Base-by-base conservation (phyloP, 1,284 basidiomycete genomes). In the Somion occarium region DNA sequence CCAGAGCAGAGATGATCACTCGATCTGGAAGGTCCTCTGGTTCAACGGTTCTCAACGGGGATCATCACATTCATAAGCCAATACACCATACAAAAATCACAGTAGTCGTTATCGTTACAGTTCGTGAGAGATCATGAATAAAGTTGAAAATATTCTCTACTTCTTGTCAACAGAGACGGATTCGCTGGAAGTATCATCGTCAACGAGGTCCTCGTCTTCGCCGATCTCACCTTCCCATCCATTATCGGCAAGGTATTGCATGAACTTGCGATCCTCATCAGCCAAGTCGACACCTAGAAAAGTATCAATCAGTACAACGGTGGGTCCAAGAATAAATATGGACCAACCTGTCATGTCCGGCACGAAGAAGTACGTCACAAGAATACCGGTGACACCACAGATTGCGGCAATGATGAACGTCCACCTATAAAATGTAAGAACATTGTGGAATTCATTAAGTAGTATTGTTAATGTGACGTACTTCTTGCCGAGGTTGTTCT, bases 321-420 rank as follows among this genome's bases (percentile, higher is more conserved):
- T 15, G 11, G n/a, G 4, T 4, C n/a, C 19, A 18, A 27, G 11
- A 22, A n/a, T n/a, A 19, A 5, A 15, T 15, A 9, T 12, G 5
- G 11, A 51, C 49, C 18, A 18, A 53, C 56, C 53, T 38, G 82
- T 86, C 78, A 82, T 79, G 57, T 86, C 82, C 9, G 82, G 82
- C 2, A 87, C 75, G 62, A 83, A 87, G 63, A 85, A 80, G 58
- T 80, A 86, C 1, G 85, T 84, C 48, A 86, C 74, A 23, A 85
- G 48, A 48, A 88, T 77, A 23, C 84, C 85, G 18, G 69, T 68
- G 44, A 82, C 67, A 39, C 84, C 83, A 54, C 80, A 85, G 45
- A 83, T 80, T n/a, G 84, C 85, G 49, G 79, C 77, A 58, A 86
- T 77, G 61, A 87, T 87, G 59, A 86, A 86, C 2, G 83, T 85